Conservation (phyloP, 176 grass and related monocot species). For the Sorghum bicolor region DNA sequence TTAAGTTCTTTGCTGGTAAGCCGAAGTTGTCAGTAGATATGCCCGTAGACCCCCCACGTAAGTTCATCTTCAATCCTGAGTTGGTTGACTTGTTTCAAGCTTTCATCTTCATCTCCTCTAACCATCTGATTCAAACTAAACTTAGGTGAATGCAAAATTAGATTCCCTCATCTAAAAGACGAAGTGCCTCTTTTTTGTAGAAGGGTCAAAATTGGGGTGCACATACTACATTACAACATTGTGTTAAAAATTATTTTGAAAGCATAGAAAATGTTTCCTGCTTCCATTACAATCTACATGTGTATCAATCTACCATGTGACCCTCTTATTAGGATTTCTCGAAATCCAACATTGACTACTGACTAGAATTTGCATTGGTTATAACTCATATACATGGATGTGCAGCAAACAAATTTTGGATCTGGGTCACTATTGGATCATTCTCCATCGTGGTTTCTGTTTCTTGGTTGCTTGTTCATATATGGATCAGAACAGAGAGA, state of each 20-base stretch:
- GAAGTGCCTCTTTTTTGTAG: neutral
- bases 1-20: neutral
- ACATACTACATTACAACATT: neutral
- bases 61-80: neutral
- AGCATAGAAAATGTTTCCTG: neutral
- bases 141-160: neutral
- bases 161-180: neutral
- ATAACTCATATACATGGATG: constrained; percentile 14
- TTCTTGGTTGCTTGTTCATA: constrained; percentile 42
- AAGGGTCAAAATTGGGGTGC: neutral
- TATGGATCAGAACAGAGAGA: constrained; percentile 44
- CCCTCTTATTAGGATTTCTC: neutral
- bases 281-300: neutral
- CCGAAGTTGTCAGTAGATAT: constrained; percentile 1
- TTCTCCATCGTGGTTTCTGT: constrained; percentile 10
- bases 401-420: constrained; percentile 34
- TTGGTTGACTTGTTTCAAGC: neutral
- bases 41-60: constrained; percentile 13
- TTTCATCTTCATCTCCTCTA: neutral
- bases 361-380: neutral
- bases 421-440: constrained; percentile 29
- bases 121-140: neutral
- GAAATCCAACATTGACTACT: neutral
- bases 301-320: neutral
- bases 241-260: neutral